These are phyloP conservation scores for Lentinula sp. DNA, from an alignment of 768 basidiomycete species.

Conservation along the genomic window DNA sequence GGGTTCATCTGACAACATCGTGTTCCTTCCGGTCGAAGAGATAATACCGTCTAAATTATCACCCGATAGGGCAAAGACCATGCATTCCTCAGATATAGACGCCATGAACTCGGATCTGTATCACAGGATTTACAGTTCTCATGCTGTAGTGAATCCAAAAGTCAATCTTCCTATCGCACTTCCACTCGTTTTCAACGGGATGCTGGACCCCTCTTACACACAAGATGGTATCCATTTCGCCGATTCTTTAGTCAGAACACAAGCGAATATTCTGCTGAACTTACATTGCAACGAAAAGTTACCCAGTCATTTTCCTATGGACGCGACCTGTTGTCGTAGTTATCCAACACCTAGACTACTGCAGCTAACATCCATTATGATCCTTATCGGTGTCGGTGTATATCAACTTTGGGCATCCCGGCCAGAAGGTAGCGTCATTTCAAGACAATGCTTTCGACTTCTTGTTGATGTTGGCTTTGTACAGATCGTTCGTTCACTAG, in stretches of 20 bases:
- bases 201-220: constrained; percentile 70
- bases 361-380: constrained; percentile 46
- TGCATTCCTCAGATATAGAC: constrained; percentile 75
- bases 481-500: background rate
- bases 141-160: constrained; percentile 19
- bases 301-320: constrained; percentile 55
- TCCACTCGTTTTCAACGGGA: constrained; percentile 74
- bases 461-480: background rate
- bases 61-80: constrained; percentile 54
- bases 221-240: constrained; percentile 84
- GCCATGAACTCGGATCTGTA: constrained; percentile 87
- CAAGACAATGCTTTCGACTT: background rate
- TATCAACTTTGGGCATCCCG: constrained; percentile 29
- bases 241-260: constrained; percentile 50
- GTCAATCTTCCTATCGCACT: constrained; percentile 40
- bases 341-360: constrained; percentile 63
- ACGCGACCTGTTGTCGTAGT: constrained; percentile 75
- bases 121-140: constrained; percentile 50
- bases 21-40: constrained; percentile 75
- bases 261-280: constrained; percentile 77
- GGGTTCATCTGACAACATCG: constrained; percentile 61
- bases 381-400: constrained; percentile 48
- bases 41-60: constrained; percentile 63
- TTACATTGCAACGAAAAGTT: constrained; percentile 71
- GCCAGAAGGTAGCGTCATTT: background rate